Evolutionary conservation across 2,329 filamentous ascomycete species (phyloP), one percentile per base, ranked within the genome.

Genomic region (Ascochyta rabiei): DNA sequence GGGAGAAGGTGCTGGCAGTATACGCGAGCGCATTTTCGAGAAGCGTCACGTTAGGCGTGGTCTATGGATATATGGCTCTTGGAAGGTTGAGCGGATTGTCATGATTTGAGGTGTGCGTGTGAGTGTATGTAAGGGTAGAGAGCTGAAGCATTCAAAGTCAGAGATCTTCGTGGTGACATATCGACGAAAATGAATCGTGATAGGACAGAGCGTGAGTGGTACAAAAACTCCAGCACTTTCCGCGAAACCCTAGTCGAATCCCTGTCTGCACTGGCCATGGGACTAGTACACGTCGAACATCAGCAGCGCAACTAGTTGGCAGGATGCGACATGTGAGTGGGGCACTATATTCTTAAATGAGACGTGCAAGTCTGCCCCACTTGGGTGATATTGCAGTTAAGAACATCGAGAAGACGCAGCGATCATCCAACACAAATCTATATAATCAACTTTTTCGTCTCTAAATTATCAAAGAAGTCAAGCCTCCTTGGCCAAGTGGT

Each of bases 111-210:
- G 19, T 33, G 50, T 47, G 24, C 33, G 26, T 37, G 9, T 19
- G 33, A 35, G 16, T 37, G 48, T 44, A 41, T 34, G 26, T 7
- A 35, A 42, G 13, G 43, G 31, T 40, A 26, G 30, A 48, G 24
- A 18, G 37, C 28, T 61, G 62, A 61, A 49, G 60, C 28, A 30
- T 12, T 5, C 28, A 10, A 30, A 4, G 28, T 10, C 12, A 12
- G 28, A 30, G 28, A 30, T 30, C 12, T 10, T 5, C 28, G 28
- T 12, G 28, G 28, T 30, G 28, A 60, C 53, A 59, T 52, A 28
- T 68, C 76, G 5, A 68, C 77, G 46, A 73, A 69, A 23, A 72
- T 72, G 2, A 63, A 75, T 12, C 73, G 76, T 62, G 66, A 70
- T 52, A 30, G 28, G 28, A 30, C 28, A 30, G 28, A 30, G 12